A percentile compares a stretch with the other conserved stretches of the same genome.
Conservation (phyloP, 331 rosid species). For the Stylosanthes scabra region DNA sequence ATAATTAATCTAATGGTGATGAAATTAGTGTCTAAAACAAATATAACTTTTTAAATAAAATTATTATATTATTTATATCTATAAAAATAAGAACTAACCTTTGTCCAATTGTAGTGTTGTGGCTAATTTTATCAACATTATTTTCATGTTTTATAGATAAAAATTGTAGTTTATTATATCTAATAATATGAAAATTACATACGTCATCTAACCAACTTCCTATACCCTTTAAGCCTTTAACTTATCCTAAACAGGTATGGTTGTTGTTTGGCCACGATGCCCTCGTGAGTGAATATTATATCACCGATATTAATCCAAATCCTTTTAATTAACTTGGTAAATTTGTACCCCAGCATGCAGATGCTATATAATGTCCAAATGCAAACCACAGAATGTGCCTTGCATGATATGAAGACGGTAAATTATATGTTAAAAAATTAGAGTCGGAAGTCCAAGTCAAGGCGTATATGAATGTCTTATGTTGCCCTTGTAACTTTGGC, state of each 20-base stretch:
- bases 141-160: too few species aligned
- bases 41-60: too few species aligned
- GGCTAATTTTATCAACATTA: too few species aligned
- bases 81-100: too few species aligned
- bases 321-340: not conserved
- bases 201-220: not conserved
- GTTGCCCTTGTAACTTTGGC: constrained; percentile 2
- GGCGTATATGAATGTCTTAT: constrained; percentile 28
- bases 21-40: too few species aligned
- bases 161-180: too few species aligned
- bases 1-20: too few species aligned
- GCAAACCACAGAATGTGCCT: constrained; percentile 31
- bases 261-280: constrained; percentile 11
- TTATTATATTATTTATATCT: too few species aligned
- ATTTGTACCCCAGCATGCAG: too few species aligned
- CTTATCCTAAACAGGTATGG: not conserved
- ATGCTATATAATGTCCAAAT: constrained; percentile 38
- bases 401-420: constrained; percentile 15
- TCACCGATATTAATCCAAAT: not conserved
- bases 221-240: not conserved
- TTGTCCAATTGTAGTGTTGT: too few species aligned
- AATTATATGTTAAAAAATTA: not conserved
- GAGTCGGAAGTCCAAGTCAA: constrained; percentile 22
- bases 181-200: too few species aligned
- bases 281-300: constrained; percentile 20